Percentiles rank a stretch among this genome's conserved stretches.
Evolutionary conservation across 176 grass and related monocot species (phyloP).

Genomic region (Ensete glaucum): DNA sequence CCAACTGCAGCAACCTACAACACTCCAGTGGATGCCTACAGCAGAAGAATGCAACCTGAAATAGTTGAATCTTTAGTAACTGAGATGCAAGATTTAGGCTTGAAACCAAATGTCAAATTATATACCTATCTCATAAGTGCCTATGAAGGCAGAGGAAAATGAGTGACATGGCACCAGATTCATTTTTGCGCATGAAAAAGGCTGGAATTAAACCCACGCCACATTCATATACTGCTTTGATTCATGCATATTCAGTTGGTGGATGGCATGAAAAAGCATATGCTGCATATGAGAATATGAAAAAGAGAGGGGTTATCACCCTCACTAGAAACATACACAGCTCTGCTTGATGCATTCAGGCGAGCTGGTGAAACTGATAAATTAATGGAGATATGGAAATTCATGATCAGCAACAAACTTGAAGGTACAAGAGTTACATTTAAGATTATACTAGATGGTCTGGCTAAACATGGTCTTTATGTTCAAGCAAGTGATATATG

Average conservation of each 20-base stretch:
- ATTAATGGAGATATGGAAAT: constrained; percentile 74
- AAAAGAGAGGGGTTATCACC: constrained; percentile 52
- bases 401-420: constrained; percentile 58
- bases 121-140: constrained; percentile 70
- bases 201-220: constrained; percentile 46
- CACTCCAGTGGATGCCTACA: constrained; percentile 82
- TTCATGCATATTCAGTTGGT: constrained; percentile 65
- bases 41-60: constrained; percentile 80
- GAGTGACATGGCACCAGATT: constrained; percentile 69
- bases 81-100: constrained; percentile 55
- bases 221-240: constrained; percentile 57
- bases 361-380: constrained; percentile 51
- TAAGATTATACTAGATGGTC: constrained; percentile 72
- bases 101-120: constrained; percentile 56
- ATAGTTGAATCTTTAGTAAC: constrained; percentile 52
- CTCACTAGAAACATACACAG: constrained; percentile 64
- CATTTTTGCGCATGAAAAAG: constrained; percentile 71
- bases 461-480: constrained; percentile 85
- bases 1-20: constrained; percentile 59
- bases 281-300: constrained; percentile 58
- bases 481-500: constrained; percentile 62
- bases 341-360: constrained; percentile 62
- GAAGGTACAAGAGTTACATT: constrained; percentile 47
- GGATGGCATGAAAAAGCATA: constrained; percentile 54
- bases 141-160: constrained; percentile 66